These are phyloP conservation scores for Sporisorium iseilematis-ciliati DNA, from an alignment of 1,284 basidiomycete species.

Conservation along the genomic window DNA sequence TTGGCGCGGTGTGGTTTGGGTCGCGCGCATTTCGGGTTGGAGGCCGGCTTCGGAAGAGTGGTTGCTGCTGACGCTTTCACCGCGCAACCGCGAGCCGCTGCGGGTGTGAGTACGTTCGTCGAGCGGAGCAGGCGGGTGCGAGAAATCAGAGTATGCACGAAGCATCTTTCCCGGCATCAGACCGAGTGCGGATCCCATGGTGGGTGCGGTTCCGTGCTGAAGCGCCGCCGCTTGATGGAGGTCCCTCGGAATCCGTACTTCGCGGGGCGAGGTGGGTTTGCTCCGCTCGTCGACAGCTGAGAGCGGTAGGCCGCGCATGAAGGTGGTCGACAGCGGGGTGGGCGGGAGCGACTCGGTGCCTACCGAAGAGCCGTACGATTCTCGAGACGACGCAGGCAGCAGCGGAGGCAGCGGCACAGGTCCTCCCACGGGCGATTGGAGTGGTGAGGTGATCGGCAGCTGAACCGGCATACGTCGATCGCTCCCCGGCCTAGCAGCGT, in stretches of 20 bases:
- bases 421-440: conserved; percentile 27
- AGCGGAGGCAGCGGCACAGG: conserved; percentile 24
- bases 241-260: conserved; percentile 13
- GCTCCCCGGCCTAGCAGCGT: conserved; percentile 4
- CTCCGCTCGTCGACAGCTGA: conserved; percentile 9
- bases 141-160: conserved; percentile 32
- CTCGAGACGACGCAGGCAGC: conserved; percentile 33
- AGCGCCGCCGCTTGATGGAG: conserved; percentile 8
- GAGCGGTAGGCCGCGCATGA: conserved; percentile 26
- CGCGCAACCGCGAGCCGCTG: conserved; percentile 18
- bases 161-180: conserved; percentile 42
- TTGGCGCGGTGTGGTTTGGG: conserved; percentile 29
- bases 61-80: conserved; percentile 35
- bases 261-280: conserved; percentile 22
- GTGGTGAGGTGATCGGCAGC: conserved; percentile 22
- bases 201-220: neutral
- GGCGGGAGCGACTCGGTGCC: conserved; percentile 41
- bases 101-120: conserved; percentile 1
- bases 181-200: conserved; percentile 30
- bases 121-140: conserved; percentile 1
- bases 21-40: conserved; percentile 6
- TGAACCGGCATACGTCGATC: conserved; percentile 16
- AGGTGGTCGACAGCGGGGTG: conserved; percentile 44
- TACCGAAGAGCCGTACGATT: conserved; percentile 36
- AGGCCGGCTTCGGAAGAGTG: conserved; percentile 6